Evolutionary conservation across 495 filamentous ascomycete genomes (phyloP).

Genomic region (Astrocystis sublimbata): DNA sequence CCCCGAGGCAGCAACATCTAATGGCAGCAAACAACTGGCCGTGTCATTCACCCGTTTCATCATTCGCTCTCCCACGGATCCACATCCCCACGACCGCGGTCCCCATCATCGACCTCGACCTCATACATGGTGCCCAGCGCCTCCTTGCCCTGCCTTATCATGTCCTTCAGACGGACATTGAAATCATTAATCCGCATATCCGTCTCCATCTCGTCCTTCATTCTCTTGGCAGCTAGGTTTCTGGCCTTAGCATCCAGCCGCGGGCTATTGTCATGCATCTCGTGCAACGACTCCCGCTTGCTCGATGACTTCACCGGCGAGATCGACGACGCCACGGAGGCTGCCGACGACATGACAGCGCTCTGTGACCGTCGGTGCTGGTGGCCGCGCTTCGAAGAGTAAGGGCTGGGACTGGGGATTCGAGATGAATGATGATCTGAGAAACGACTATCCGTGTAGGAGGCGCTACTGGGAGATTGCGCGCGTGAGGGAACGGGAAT

Average conservation of each 20-base stretch:
- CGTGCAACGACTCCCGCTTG: conserved; percentile 28
- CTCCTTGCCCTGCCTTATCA: conserved; percentile 88
- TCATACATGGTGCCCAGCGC: conserved; percentile 80
- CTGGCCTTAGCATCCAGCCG: conserved; percentile 62
- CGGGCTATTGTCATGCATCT: conserved; percentile 40
- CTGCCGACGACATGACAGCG: conserved; percentile 35
- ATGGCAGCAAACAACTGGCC: neutral
- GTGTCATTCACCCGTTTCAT: no score
- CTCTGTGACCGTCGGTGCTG: conserved; percentile 41
- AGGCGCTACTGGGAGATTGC: conserved; percentile 28
- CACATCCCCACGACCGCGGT: conserved; percentile 19
- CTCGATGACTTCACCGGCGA: conserved; percentile 21
- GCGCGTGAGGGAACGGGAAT: conserved; percentile 38
- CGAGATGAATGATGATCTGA: conserved; percentile 30
- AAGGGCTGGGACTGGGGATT: conserved; percentile 31
- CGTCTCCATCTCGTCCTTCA: conserved; percentile 72
- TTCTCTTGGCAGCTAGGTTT: conserved; percentile 62
- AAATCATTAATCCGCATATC: conserved; percentile 76
- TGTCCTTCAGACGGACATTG: conserved; percentile 72
- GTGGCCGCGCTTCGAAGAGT: conserved; percentile 31
- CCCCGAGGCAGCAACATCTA: no score
- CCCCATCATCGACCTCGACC: conserved; percentile 49
- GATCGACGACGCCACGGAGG: conserved; percentile 26
- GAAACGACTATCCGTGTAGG: conserved; percentile 21
- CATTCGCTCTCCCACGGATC: conserved; percentile 43